phyloP scores from a whole-genome alignment of 2,329 filamentous ascomycete species.

The Ophiostoma novo-ulmi region DNA sequence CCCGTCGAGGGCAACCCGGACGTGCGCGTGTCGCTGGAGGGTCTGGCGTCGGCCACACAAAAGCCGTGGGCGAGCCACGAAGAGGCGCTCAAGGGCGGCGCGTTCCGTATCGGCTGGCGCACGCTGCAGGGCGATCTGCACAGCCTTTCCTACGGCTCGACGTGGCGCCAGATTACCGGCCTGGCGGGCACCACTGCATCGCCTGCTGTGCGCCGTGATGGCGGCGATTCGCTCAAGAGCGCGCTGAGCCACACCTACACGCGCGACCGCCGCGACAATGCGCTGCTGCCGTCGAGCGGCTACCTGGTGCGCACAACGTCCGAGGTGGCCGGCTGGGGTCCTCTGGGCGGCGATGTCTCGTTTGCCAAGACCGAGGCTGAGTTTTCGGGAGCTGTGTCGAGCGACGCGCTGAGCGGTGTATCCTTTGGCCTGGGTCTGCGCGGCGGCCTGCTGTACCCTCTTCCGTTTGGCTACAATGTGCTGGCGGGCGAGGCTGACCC shows the following conservation, averaged over 20 bases:
- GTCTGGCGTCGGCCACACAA: conserved; percentile 73
- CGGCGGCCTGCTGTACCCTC: conserved; percentile 75
- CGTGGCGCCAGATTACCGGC: conserved; percentile 85
- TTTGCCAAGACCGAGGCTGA: conserved; percentile 92
- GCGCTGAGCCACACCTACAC: conserved; percentile 39
- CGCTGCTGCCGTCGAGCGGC: conserved; percentile 75
- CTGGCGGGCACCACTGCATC: conserved; percentile 65
- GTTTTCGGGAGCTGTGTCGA: conserved; percentile 65
- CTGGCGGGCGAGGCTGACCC: conserved; percentile 51
- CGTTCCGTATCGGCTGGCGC: conserved; percentile 70
- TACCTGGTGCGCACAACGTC: conserved; percentile 72
- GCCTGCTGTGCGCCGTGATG: conserved; percentile 74
- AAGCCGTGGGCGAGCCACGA: conserved; percentile 95
- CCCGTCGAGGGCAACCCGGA: conserved; percentile 83
- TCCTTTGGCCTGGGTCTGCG: conserved; percentile 78
- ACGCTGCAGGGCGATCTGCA: conserved; percentile 55
- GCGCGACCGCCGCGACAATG: conserved; percentile 73
- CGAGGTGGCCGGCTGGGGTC: conserved; percentile 83
- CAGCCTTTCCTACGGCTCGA: conserved; percentile 71
- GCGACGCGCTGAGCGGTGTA: conserved; percentile 62
- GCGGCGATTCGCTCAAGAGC: conserved; percentile 64
- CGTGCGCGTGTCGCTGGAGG: conserved; percentile 71
- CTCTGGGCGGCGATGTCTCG: conserved; percentile 80
- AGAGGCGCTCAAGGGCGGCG: conserved; percentile 74
- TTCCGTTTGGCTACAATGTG: conserved; percentile 58